Percentiles rank a stretch among this genome's conserved stretches.
Conservation (phyloP, 2,329 filamentous ascomycete genomes). For the Claviceps sp. region DNA sequence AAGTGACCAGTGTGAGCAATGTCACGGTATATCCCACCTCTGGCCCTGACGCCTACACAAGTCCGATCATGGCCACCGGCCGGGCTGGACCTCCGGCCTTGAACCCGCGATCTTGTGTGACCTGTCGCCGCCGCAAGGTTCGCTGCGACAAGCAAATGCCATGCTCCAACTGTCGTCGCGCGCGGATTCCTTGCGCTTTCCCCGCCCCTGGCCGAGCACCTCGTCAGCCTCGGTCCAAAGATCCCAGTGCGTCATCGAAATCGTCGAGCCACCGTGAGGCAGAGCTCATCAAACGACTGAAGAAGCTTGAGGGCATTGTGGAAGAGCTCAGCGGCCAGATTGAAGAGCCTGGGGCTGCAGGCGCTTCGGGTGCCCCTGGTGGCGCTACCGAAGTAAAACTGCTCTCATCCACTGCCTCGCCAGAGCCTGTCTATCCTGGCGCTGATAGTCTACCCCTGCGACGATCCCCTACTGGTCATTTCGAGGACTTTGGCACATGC, state of each 20-base stretch:
- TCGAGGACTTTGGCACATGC: constrained; percentile 6
- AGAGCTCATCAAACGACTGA: constrained; percentile 58
- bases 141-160: constrained; percentile 69
- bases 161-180: constrained; percentile 61
- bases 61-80: constrained; percentile 21
- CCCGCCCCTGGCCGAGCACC: constrained; percentile 62
- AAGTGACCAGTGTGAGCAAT: constrained; percentile 8
- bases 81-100: constrained; percentile 21
- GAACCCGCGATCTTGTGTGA: constrained; percentile 37
- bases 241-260: constrained; percentile 47
- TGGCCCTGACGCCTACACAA: constrained; percentile 24
- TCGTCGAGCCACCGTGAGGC: constrained; percentile 48
- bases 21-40: constrained; percentile 27
- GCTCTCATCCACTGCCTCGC: constrained; percentile 18
- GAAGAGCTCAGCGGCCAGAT: constrained; percentile 54
- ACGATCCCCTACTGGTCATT: not conserved
- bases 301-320: constrained; percentile 64
- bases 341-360: constrained; percentile 30
- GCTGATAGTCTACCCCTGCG: constrained; percentile 5
- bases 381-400: constrained; percentile 17
- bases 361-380: constrained; percentile 1
- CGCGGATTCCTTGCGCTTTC: constrained; percentile 59
- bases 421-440: constrained; percentile 9
- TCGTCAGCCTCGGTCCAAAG: constrained; percentile 49
- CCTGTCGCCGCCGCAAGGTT: constrained; percentile 47